Percentiles rank a stretch among this genome's conserved stretches.
These are phyloP conservation scores for barrel medic (Medicago truncatula) DNA, from an alignment of 306 rosid species.

Conservation along the genomic window MtrunA17r5.0-ANR NC_053049.1:8865001-8865500, in stretches of 20 bases:
- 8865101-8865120: constrained; percentile 2
- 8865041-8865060: not conserved
- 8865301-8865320: no score
- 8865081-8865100: constrained; percentile 29
- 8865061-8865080: not conserved
- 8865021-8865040: constrained; percentile 13
- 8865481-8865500: constrained; percentile 30
- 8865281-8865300: no score
- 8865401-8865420: constrained; percentile 26
- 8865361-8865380: not conserved
- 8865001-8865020: constrained; percentile 30
- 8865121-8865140: no score
- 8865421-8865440: constrained; percentile 33
- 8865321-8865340: not conserved
- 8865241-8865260: no score
- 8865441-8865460: constrained; percentile 30
- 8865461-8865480: constrained; percentile 25
- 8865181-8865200: no score
- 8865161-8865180: no score
- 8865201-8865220: no score
- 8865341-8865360: constrained; percentile 18
- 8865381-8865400: constrained; percentile 28
- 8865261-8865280: no score
- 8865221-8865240: no score
- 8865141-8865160: no score